phyloP scores from a whole-genome alignment of 2,329 filamentous ascomycete genomes.

The Periconia digitata region DNA sequence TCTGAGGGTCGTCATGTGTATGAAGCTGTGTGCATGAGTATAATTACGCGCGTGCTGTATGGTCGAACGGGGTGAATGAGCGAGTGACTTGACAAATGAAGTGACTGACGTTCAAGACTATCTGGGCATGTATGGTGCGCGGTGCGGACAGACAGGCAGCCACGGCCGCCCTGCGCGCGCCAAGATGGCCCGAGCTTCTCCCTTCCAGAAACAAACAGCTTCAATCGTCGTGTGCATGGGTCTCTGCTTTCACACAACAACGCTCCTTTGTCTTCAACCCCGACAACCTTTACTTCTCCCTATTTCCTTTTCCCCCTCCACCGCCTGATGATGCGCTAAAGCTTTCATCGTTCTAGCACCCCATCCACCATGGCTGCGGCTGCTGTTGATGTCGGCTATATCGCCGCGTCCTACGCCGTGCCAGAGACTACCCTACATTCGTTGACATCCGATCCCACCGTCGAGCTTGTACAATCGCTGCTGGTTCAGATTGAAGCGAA shows the following conservation, averaged over 20 bases:
- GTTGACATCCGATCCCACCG: conserved; percentile 68
- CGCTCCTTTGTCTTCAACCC: conserved; percentile 28
- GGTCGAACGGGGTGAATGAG: no score
- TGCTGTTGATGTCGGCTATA: conserved; percentile 69
- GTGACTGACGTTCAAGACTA: no score
- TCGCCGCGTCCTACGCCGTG: conserved; percentile 71
- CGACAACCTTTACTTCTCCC: neutral
- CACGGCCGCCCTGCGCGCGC: no score
- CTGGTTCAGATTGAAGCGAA: conserved; percentile 75
- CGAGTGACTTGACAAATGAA: no score
- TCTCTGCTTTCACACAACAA: conserved; percentile 2
- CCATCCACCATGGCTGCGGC: conserved; percentile 58
- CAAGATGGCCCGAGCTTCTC: neutral
- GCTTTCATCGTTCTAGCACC: conserved; percentile 8
- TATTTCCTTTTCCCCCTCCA: neutral
- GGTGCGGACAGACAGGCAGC: no score
- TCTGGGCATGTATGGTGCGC: no score
- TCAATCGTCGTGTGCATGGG: neutral
- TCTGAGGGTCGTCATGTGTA: no score
- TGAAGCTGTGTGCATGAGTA: no score
- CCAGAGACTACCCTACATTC: conserved; percentile 64
- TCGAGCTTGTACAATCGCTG: conserved; percentile 74
- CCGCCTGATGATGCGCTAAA: conserved; percentile 28
- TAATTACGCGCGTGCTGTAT: no score
- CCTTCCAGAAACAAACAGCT: conserved; percentile 9